Base-by-base conservation (phyloP, 495 filamentous ascomycete species). In the Neurospora sp. region DNA sequence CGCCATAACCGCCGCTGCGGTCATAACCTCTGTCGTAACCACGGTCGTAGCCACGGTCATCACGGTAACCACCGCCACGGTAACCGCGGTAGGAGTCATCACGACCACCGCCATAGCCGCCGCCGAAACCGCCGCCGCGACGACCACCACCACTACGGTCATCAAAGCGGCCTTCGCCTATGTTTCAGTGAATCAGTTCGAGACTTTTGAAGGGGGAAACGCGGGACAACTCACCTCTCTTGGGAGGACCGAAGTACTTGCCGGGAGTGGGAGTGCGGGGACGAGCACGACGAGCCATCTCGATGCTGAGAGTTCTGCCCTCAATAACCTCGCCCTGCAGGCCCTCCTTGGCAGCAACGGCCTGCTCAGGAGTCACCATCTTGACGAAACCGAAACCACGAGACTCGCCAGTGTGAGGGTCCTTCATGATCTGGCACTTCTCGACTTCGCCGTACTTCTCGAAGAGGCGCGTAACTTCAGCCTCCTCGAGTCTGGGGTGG, bases 381-480 rank as follows among this genome's bases (percentile, higher is more conserved):
- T 98, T 98, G 81, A 99, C 96, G 85, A 99, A 99, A 72, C 96
- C 96, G 77, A 99, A 99, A 77, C 96, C 96, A 86, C 96, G 96
- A 76, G 94, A 97, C 84, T 98, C 96, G 85, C 97, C 94, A 76
- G 92, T 94, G 82, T 98, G 96, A 72, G 96, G 96, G 81, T 98
- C 96, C 78, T 94, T 87, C 96, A 99, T 98, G 87, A 99, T 99
- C 77, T 97, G 96, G 86, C 94, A 98, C 85, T 96, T 98, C 84
- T 98, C 95, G 41, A 99, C 96, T 81, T 95, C 92, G 77, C 96
- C 96, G 77, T 97, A 98, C 84, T 98, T 99, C 84, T 97, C 94
- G 78, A 98, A 99, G 54, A 99, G 91, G 82, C 93, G 93, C 54
- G 93, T 91, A 71, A 99, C 93, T 76, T 97, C 96, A 14, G 89